Conservation (phyloP, 768 basidiomycete genomes). For the Serendipita sp. region DNA sequence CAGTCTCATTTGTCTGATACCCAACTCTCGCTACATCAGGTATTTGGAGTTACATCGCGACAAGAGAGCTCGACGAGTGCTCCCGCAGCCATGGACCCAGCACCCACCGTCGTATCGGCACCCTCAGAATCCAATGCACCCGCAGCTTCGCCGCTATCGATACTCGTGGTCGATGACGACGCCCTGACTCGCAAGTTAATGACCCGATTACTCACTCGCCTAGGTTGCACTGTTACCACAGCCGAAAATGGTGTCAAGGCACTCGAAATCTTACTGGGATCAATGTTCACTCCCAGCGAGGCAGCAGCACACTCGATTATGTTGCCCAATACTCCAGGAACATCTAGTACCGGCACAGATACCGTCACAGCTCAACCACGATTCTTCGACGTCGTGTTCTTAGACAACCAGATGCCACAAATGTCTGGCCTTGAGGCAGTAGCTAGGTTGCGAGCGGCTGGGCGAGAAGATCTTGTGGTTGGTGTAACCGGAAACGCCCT, state of each 20-base stretch:
- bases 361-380: slow-evolving; percentile 9
- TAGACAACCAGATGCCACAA: slow-evolving; percentile 72
- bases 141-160: slow-evolving; percentile 30
- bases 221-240: slow-evolving; percentile 61
- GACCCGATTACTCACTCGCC: slow-evolving; percentile 57
- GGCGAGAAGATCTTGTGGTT: slow-evolving; percentile 63
- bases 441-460: slow-evolving; percentile 43
- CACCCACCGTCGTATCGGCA: neutral
- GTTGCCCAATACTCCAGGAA: neutral
- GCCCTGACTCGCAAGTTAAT: slow-evolving; percentile 63
- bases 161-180: slow-evolving; percentile 77
- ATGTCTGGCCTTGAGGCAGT: slow-evolving; percentile 61
- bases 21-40: neutral
- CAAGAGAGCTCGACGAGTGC: neutral
- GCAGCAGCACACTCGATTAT: neutral
- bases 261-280: slow-evolving; percentile 50
- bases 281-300: slow-evolving; percentile 1
- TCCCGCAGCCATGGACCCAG: neutral
- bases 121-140: neutral
- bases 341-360: neutral
- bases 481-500: slow-evolving; percentile 53
- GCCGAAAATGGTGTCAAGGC: slow-evolving; percentile 77
- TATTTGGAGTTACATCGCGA: neutral
- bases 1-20: neutral
- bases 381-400: slow-evolving; percentile 31